Evolutionary conservation across 2,329 filamentous ascomycete genomes (phyloP), one percentile per base, ranked within the genome.

Genomic region (Trichoderma sp.): DNA sequence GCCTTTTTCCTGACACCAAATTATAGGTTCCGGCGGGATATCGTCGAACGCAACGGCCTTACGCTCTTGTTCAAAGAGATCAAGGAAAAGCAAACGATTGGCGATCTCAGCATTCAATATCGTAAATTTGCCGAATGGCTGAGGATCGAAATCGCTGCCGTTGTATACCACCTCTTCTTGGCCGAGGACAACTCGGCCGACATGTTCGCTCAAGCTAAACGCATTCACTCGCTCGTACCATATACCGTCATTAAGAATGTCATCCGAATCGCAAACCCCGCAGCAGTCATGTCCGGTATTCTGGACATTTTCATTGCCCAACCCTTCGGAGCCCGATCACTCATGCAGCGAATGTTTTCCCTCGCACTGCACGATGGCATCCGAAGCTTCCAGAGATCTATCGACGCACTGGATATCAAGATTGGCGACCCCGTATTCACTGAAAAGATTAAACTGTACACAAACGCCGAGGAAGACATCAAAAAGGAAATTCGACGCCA

Each of bases 61-160:
- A 97, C 95, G 0, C 95, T 93, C 80, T 87, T 99, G 0, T 98
- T 99, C 82, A 88, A 92, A 72, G 96, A 98, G 80, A 97, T 99
- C 81, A 93, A 92, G 77, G 91, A 94, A 71, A 98, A 98, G 84
- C 87, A 93, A 73, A 94, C 89, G 4, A 95, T 99, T 68, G 88
- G 90, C 74, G 94, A 98, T 76, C 87, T 99, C 68, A 97, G 93
- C 78, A 91, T 97, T 12, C 95, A 98, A 80, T 98, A 98, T 81
- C 93, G 96, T 78, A 99, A 98, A 80, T 98, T 99, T 79, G 95
- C 95, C 21, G 96, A 99, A 81, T 99, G 96, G 96, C 85, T 98
- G 65, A 91, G 96, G 51, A 99, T 99, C 78, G 96, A 99, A 83
- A 91, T 99, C 63, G 96, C 96, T 28, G 96, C 96, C 53, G 98